Evolutionary conservation across 331 rosid genomes (phyloP), one percentile per base, ranked within the genome.

Genomic region (Cucumis variabilis): DNA sequence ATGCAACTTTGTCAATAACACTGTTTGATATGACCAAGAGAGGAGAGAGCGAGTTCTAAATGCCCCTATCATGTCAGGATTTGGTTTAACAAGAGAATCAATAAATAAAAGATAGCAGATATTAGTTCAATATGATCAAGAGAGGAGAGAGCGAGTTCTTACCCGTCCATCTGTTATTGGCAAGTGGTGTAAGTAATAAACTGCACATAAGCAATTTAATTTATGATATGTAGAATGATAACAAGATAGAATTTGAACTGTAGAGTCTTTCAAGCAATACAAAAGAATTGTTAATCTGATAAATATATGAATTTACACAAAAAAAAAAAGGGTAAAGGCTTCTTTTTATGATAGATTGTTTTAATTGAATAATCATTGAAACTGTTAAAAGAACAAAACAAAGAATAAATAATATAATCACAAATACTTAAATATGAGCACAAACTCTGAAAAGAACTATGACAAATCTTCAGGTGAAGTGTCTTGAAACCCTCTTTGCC

Each of bases 391-490:
- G 63, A 15, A 82, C 80, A 19, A 48, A 86, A 79, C 4, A 50
- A 48, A 82, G 82, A 87, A 63, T 37, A 19, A 41, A 70, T 30
- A 46, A 78, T 82, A 82, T 82, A 82, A 41, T 65, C 86, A 63
- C 72, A 82, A 37, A 21, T n/a, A 48, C 58, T 73, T 85, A 67
- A 79, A 65, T 75, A 58, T 33, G 88, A 85, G 27, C 87, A 87
- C 87, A 82, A 81, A 86, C 55, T 68, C 27, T 58, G 70, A 58
- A 48, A 75, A 33, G 87, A 53, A 86, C 16, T 53, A 21, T 23
- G 24, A 16, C 71, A n/a, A 20, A 75, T 87, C 63, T 89, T 92
- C 89, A 90, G 78, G 89, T 27, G 27, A 91, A 90, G 93, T 93
- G 91, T 81, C 86, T 90, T n/a, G n/a, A n/a, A n/a, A n/a, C n/a